Conservation (phyloP, 1,284 basidiomycete species). For the Heterobasidion parviporum region DNA sequence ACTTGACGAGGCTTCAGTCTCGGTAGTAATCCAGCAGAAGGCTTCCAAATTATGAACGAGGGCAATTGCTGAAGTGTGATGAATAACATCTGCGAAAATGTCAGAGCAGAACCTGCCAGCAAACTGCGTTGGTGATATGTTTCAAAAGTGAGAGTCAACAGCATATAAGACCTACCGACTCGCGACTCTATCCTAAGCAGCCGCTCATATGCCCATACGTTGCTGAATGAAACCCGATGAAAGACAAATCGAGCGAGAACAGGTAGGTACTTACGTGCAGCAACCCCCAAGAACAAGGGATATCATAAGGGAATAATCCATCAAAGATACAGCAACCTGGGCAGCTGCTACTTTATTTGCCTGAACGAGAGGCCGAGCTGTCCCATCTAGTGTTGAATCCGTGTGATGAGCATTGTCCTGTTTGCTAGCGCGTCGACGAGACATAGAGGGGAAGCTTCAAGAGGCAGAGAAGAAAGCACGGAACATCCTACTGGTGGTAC, state of each 20-base stretch:
- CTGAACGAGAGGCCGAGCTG: not conserved
- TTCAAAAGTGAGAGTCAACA: not conserved
- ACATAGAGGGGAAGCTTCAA: constrained; percentile 3
- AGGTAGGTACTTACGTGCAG: constrained; percentile 51
- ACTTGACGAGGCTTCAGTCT: constrained; percentile 60
- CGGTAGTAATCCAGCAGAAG: constrained; percentile 28
- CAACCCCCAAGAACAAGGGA: constrained; percentile 73
- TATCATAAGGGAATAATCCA: constrained; percentile 44
- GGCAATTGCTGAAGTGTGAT: constrained; percentile 59
- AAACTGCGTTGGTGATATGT: not conserved
- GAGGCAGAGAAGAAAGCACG: not conserved
- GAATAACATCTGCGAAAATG: constrained; percentile 79
- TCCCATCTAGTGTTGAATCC: not conserved
- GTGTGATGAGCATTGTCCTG: not conserved
- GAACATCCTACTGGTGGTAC: not conserved
- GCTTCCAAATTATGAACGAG: constrained; percentile 37
- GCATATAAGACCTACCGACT: constrained; percentile 41
- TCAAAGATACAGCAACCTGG: constrained; percentile 17
- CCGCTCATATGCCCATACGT: constrained; percentile 64
- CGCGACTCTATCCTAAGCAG: constrained; percentile 62
- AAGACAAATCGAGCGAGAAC: not conserved
- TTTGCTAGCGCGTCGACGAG: constrained; percentile 5
- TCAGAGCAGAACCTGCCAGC: constrained; percentile 66
- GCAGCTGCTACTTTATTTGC: not conserved
- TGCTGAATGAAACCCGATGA: constrained; percentile 30